These are phyloP conservation scores for Leishmania major DNA, from an alignment of 208 protist genomes.

Conservation along the genomic window DNA sequence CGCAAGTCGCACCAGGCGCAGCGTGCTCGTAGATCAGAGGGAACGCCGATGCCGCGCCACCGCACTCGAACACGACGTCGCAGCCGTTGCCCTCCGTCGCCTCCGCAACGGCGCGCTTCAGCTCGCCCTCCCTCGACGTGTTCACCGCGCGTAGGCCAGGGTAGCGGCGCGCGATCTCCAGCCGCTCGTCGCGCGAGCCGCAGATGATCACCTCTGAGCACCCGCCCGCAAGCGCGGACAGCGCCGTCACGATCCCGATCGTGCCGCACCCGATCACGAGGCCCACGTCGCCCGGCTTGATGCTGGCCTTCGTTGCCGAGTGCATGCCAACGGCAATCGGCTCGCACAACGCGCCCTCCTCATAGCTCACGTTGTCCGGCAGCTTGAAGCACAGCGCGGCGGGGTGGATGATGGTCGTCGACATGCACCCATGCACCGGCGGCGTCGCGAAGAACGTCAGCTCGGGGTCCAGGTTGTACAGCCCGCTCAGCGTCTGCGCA, in stretches of 20 bases:
- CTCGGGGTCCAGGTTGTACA: conserved; percentile 79
- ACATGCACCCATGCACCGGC: conserved; percentile 59
- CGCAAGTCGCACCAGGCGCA: conserved; percentile 46
- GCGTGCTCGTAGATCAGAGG: conserved; percentile 38
- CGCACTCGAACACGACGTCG: conserved; percentile 58
- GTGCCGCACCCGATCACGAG: conserved; percentile 43
- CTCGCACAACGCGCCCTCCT: conserved; percentile 74
- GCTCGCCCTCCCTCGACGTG: conserved; percentile 28
- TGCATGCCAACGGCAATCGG: conserved; percentile 63
- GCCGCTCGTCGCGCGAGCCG: conserved; percentile 34
- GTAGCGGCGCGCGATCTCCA: conserved; percentile 38
- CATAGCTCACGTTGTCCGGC: conserved; percentile 63
- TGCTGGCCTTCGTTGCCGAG: conserved; percentile 51
- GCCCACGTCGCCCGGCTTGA: conserved; percentile 43
- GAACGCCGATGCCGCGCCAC: conserved; percentile 36
- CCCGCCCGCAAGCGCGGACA: conserved; percentile 46
- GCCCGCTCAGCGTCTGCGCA: conserved; percentile 48
- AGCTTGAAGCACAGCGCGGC: conserved; percentile 66
- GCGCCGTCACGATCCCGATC: conserved; percentile 55
- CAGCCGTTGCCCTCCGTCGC: conserved; percentile 40
- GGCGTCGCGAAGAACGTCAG: conserved; percentile 77
- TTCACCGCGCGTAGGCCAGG: conserved; percentile 41
- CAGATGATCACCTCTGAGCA: conserved; percentile 57
- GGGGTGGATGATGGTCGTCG: conserved; percentile 55
- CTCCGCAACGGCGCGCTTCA: conserved; percentile 35